Evolutionary conservation across 169 alveolate species (phyloP).

Genomic region (Eimeria maxima): DNA sequence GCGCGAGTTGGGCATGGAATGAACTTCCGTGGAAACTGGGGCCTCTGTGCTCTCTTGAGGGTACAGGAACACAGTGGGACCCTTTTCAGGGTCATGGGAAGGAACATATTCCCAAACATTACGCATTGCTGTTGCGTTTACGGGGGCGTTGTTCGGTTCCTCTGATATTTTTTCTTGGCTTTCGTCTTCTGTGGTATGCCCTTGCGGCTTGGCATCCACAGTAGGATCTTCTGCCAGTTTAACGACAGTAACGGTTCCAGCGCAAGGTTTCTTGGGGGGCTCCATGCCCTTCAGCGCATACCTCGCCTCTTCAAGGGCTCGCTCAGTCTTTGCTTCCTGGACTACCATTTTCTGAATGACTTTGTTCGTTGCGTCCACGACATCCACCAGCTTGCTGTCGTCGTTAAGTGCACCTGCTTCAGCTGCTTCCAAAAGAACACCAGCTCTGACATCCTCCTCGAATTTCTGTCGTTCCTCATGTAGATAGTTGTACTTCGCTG

Average conservation of each 20-base stretch:
- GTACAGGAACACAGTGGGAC: conserved; percentile 66
- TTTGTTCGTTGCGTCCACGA: conserved; percentile 61
- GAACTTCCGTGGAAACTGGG: background rate
- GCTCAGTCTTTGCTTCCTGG: conserved; percentile 43
- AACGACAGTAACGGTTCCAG: conserved; percentile 4
- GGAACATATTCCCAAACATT: conserved; percentile 56
- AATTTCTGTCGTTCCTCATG: conserved; percentile 52
- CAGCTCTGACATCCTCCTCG: conserved; percentile 48
- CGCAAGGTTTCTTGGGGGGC: conserved; percentile 6
- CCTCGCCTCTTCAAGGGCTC: conserved; percentile 59
- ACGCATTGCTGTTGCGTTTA: background rate
- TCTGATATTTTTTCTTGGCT: background rate
- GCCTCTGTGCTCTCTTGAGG: conserved; percentile 58
- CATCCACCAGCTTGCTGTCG: conserved; percentile 67
- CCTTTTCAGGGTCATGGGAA: conserved; percentile 67
- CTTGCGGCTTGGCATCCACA: conserved; percentile 20
- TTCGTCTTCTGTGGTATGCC: background rate
- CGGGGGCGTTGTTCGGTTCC: conserved; percentile 36
- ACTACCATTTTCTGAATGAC: conserved; percentile 51
- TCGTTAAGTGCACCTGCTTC: conserved; percentile 69
- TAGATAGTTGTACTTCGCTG: conserved; percentile 61
- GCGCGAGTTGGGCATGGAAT: background rate
- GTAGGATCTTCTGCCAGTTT: background rate
- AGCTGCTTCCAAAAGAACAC: conserved; percentile 74
- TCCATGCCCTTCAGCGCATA: conserved; percentile 35